Percentiles rank a stretch among this genome's conserved stretches.
phyloP scores from a whole-genome alignment of 2,329 filamentous ascomycete genomes.

The Trichophyton schoenleinii region DNA sequence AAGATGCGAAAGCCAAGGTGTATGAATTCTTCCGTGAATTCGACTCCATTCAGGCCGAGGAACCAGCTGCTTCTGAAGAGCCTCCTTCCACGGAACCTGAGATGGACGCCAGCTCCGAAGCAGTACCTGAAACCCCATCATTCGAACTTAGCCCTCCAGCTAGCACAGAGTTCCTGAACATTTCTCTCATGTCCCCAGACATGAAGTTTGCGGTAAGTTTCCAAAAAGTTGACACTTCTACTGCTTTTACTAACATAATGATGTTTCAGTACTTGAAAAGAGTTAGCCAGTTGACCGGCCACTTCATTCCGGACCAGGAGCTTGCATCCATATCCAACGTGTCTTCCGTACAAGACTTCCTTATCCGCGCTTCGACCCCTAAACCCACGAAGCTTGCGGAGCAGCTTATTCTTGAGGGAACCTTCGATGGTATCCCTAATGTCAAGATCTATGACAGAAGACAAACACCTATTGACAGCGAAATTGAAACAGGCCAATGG shows the following conservation, averaged over 20 bases:
- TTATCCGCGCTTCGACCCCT: constrained; percentile 26
- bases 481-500: constrained; percentile 60
- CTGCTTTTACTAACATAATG: constrained; percentile 11
- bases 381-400: constrained; percentile 49
- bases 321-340: constrained; percentile 47
- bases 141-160: constrained; percentile 6
- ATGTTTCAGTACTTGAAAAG: constrained; percentile 60
- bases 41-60: constrained; percentile 10
- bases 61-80: constrained; percentile 3
- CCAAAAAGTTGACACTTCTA: not conserved
- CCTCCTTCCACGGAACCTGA: not conserved
- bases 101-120: not conserved
- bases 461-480: constrained; percentile 58
- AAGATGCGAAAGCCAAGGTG: constrained; percentile 22
- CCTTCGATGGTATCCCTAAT: constrained; percentile 50
- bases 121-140: constrained; percentile 3
- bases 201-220: constrained; percentile 62
- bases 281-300: constrained; percentile 67
- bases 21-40: constrained; percentile 24
- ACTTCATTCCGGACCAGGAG: constrained; percentile 57
- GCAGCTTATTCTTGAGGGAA: constrained; percentile 36
- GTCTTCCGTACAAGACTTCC: constrained; percentile 42
- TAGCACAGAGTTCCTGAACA: constrained; percentile 45
- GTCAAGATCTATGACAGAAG: constrained; percentile 54
- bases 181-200: constrained; percentile 44